These are phyloP conservation scores for Trypanosomatidae sp. DNA, from an alignment of 208 protist genomes.

Conservation along the genomic window DNA sequence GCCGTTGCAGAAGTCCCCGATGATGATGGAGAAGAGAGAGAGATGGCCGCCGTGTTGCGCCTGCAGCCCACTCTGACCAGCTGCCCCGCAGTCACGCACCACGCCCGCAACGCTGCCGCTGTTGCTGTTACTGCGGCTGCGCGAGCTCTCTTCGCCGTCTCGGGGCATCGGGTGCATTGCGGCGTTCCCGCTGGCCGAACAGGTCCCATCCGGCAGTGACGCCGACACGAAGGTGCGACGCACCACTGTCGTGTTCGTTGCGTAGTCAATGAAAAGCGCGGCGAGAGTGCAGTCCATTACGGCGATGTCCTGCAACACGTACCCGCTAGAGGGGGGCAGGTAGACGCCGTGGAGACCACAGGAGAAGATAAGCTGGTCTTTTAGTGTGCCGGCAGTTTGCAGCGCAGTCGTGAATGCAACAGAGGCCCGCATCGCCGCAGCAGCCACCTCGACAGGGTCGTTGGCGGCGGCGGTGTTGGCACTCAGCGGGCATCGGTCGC, in stretches of 20 bases:
- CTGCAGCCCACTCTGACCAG: too few species aligned
- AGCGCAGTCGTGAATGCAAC: not conserved
- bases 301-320: conserved; percentile 13
- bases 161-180: too few species aligned
- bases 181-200: too few species aligned
- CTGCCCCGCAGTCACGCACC: too few species aligned
- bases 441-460: not conserved
- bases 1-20: conserved; percentile 13
- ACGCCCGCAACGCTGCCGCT: too few species aligned
- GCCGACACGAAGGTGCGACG: not conserved
- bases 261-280: conserved; percentile 28
- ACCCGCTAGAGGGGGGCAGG: conserved; percentile 38
- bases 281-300: conserved; percentile 29
- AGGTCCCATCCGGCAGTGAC: conserved; percentile 5
- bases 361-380: conserved; percentile 26
- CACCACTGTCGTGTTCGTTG: conserved; percentile 22
- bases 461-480: conserved; percentile 11
- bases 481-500: conserved; percentile 9
- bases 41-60: conserved; percentile 26
- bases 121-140: too few species aligned
- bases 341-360: conserved; percentile 34
- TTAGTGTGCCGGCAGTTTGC: conserved; percentile 18
- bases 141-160: too few species aligned
- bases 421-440: conserved; percentile 7
- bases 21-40: conserved; percentile 2